Evolutionary conservation across 441 rosid species (phyloP).

Genomic region (Populus trichocarpa): DNA sequence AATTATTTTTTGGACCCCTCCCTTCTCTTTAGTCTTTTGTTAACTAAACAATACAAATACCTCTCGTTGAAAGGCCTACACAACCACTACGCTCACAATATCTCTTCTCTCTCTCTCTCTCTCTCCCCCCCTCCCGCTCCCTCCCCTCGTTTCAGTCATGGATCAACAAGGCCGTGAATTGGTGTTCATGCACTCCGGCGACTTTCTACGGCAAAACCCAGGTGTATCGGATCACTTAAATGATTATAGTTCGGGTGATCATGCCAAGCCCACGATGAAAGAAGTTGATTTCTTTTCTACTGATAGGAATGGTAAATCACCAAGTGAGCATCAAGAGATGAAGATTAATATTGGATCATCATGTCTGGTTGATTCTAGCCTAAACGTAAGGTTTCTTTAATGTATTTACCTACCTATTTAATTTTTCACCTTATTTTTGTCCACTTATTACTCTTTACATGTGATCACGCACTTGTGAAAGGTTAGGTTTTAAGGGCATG

Average conservation of each 20-base stretch:
- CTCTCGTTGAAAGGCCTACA: slow-evolving; percentile 26
- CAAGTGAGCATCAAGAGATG: slow-evolving; percentile 26
- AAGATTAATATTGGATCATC: slow-evolving; percentile 23
- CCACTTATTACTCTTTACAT: background rate
- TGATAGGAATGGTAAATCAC: slow-evolving; percentile 6
- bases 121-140: background rate
- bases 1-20: slow-evolving; percentile 39
- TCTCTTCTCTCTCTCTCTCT: slow-evolving; percentile 2
- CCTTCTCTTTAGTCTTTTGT: slow-evolving; percentile 3
- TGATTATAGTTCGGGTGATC: slow-evolving; percentile 11
- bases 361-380: slow-evolving; percentile 26
- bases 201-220: slow-evolving; percentile 31
- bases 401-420: background rate
- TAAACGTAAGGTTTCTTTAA: slow-evolving; percentile 46
- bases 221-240: slow-evolving; percentile 7
- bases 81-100: slow-evolving; percentile 23
- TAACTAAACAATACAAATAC: slow-evolving; percentile 5
- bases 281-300: slow-evolving; percentile 76
- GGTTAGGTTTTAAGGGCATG: background rate
- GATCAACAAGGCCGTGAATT: slow-evolving; percentile 55
- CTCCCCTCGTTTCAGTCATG: slow-evolving; percentile 37
- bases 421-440: background rate
- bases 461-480: background rate
- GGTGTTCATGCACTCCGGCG: slow-evolving; percentile 48
- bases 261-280: slow-evolving; percentile 37